Conservation (phyloP, 192 early-diverging fungal genomes). For the Gryganskiella cystojenkinii region DNA sequence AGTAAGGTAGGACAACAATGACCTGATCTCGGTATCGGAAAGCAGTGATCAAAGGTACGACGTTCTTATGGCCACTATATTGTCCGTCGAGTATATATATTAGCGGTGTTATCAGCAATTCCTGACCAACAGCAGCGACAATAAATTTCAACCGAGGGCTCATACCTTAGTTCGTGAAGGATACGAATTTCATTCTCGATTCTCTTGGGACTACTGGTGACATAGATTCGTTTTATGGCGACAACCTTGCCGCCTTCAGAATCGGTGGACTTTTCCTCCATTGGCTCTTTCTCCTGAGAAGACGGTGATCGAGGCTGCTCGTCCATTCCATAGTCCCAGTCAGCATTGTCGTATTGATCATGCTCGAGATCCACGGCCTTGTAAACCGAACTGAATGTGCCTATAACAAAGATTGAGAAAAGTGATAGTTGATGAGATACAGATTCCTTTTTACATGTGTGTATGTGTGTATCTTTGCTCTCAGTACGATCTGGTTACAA, state of each 20-base stretch:
- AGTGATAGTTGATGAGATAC: not conserved
- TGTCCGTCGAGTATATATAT: no score
- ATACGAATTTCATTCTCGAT: slow-evolving; percentile 88
- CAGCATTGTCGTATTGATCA: slow-evolving; percentile 74
- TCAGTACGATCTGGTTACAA: not conserved
- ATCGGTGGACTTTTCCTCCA: not conserved
- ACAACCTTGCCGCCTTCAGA: slow-evolving; percentile 60
- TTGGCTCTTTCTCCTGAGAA: not conserved
- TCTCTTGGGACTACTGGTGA: slow-evolving; percentile 79
- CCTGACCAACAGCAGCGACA: not conserved
- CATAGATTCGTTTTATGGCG: slow-evolving; percentile 90
- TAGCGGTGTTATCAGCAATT: slow-evolving; percentile 7
- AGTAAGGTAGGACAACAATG: slow-evolving; percentile 85
- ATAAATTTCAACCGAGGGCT: slow-evolving; percentile 49
- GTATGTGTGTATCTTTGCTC: not conserved
- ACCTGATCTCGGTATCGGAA: slow-evolving; percentile 86
- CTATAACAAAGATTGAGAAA: slow-evolving; percentile 57
- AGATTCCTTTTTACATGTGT: not conserved
- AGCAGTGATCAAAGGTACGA: slow-evolving; percentile 83
- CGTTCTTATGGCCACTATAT: slow-evolving; percentile 72
- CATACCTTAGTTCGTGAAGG: slow-evolving; percentile 74
- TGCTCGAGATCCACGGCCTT: slow-evolving; percentile 85
- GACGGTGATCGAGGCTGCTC: slow-evolving; percentile 11
- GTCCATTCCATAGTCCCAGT: slow-evolving; percentile 65
- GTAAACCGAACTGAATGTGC: slow-evolving; percentile 94